Base-by-base conservation (phyloP, 2,329 filamentous ascomycete genomes). In the Thielaviopsis cerberus region DNA sequence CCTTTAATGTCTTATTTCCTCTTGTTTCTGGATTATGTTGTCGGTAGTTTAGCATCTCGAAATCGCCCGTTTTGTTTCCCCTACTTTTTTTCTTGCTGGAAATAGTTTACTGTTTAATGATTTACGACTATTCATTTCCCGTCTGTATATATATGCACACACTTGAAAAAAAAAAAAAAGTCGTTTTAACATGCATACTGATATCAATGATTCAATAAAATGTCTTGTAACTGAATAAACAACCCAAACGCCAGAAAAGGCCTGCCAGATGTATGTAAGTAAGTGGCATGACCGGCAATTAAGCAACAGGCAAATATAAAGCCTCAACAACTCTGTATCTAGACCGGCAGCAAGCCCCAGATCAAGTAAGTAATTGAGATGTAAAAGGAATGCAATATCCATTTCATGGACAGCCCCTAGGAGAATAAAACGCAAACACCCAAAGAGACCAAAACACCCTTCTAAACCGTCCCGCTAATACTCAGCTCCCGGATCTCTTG, bases 401-500 rank as follows among this genome's bases (percentile, higher is more conserved):
- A 6, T 11, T 30, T 6, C 27, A 41, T 17, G 15, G 3, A 10
- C 41, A 48, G n/a, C n/a, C 34, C 13, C 7, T 11, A 34, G 24
- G 52, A 51, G 37, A 22, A 6, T 26, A 37, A 54, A 53, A 45
- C 55, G 25, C 54, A 34, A 52, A 27, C 11, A 53, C 13, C 25
- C 26, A 27, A 37, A 61, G 5, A 51, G 17, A 45, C 25, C 41
- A 59, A 48, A 51, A 54, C 4, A 45, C 26, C 11, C 13, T 13
- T 15, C 51, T 70, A 84, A 57, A 84, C 80, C 2, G 81, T 83
- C 51, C 81, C 81, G 65, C 81, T 84, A 75, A 98, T 98, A 72
- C 91, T 97, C 71, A 98, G 71, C 72, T 97, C 92, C 63, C 92
- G 78, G 70, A 98, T 98, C 75, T 98, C 90, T 68, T 96, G 90